A percentile compares a stretch with the other conserved stretches of the same genome.
Conservation (phyloP, 148 eudicot genomes). For the Diospyros kaki region DNA sequence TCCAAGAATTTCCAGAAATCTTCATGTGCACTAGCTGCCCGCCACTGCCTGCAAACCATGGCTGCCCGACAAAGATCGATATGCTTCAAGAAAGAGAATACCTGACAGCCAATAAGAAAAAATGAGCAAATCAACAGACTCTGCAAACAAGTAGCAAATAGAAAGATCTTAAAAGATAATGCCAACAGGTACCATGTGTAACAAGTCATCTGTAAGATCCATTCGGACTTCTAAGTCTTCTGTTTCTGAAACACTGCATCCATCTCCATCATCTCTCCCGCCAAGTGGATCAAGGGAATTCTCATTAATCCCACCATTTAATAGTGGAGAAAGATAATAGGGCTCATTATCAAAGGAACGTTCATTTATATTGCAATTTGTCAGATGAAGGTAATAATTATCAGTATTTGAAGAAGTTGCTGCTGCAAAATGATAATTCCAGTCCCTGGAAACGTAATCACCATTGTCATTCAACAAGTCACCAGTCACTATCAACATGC, state of each 20-base stretch:
- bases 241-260: conserved; percentile 18
- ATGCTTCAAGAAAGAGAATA: conserved; percentile 78
- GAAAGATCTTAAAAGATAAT: not conserved
- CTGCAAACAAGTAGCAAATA: not conserved
- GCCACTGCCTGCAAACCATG: conserved; percentile 95
- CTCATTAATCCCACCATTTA: conserved; percentile 22
- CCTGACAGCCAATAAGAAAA: conserved; percentile 38
- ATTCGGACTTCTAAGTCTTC: conserved; percentile 58
- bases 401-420: conserved; percentile 27
- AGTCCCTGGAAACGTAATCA: conserved; percentile 32
- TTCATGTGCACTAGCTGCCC: conserved; percentile 85
- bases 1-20: conserved; percentile 87
- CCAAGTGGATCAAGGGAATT: conserved; percentile 22
- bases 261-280: conserved; percentile 23
- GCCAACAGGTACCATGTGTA: conserved; percentile 66
- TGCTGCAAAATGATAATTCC: conserved; percentile 31
- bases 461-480: conserved; percentile 8
- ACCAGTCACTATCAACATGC: not conserved
- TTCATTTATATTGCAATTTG: conserved; percentile 17
- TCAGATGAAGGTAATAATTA: conserved; percentile 11
- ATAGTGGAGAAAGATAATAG: conserved; percentile 22
- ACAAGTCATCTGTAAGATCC: conserved; percentile 97
- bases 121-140: not conserved
- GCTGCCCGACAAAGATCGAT: conserved; percentile 85
- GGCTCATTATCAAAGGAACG: conserved; percentile 24